These are phyloP conservation scores for Areca catechu DNA, from an alignment of 176 grass and related monocot genomes.

Conservation along the genomic window DNA sequence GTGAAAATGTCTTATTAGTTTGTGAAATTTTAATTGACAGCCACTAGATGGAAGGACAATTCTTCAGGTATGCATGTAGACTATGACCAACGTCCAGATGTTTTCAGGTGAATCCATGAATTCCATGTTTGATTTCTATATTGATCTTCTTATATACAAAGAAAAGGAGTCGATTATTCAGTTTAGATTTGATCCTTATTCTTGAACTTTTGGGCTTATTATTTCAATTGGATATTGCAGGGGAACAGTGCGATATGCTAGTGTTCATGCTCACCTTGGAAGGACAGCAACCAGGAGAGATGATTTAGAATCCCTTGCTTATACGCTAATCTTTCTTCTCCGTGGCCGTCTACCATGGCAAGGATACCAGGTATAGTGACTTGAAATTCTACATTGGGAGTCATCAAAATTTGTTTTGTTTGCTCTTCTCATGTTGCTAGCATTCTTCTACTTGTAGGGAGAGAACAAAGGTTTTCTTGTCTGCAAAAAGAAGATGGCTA, in stretches of 20 bases:
- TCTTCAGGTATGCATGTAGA: constrained; percentile 59
- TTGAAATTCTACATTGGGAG: not conserved
- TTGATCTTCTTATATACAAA: constrained; percentile 2
- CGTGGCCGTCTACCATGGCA: constrained; percentile 92
- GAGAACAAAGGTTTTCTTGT: constrained; percentile 98
- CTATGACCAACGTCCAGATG: constrained; percentile 94
- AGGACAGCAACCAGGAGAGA: constrained; percentile 88
- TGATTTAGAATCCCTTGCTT: constrained; percentile 98
- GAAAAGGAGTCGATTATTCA: not conserved
- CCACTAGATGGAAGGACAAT: constrained; percentile 85
- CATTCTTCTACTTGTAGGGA: constrained; percentile 42
- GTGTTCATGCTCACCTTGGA: constrained; percentile 97
- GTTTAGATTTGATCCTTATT: constrained; percentile 8
- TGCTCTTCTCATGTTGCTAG: constrained; percentile 11
- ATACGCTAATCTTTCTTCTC: constrained; percentile 96
- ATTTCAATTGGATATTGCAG: constrained; percentile 33
- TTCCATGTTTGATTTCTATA: constrained; percentile 1
- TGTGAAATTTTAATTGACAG: constrained; percentile 29
- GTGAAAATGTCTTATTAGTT: no score
- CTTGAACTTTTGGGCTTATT: not conserved
- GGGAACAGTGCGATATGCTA: constrained; percentile 96
- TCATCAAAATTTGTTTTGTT: constrained; percentile 17
- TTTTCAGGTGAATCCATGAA: constrained; percentile 68
- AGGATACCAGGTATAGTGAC: constrained; percentile 81
- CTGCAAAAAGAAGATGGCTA: constrained; percentile 99